Evolutionary conservation across 768 basidiomycete species (phyloP).

Genomic region (Xerocomellus amylosporus): DNA sequence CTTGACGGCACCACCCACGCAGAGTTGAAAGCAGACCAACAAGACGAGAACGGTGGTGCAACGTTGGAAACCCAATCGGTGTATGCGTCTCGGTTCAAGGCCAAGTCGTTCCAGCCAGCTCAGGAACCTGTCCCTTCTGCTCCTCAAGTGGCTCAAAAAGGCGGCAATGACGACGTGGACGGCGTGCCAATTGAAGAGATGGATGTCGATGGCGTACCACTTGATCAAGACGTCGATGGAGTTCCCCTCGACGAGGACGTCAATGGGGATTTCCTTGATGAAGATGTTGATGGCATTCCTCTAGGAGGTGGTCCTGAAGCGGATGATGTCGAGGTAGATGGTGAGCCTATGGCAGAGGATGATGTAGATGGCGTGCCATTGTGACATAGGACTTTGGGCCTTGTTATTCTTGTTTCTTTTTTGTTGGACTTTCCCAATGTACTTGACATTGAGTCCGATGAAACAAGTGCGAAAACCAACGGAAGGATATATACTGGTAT

Average conservation of each 20-base stretch:
- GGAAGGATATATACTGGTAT: background rate
- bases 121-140: conserved; percentile 36
- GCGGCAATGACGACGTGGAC: conserved; percentile 47
- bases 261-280: conserved; percentile 29
- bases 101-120: conserved; percentile 74
- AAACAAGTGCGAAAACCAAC: background rate
- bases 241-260: conserved; percentile 31
- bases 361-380: conserved; percentile 41
- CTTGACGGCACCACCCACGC: conserved; percentile 58
- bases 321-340: conserved; percentile 22
- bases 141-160: conserved; percentile 33
- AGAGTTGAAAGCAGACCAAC: conserved; percentile 28
- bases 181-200: conserved; percentile 51
- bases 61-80: conserved; percentile 29
- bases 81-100: conserved; percentile 67
- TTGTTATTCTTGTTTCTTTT: background rate
- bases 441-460: background rate
- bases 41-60: conserved; percentile 19
- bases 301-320: conserved; percentile 24
- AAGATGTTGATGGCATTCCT: conserved; percentile 41
- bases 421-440: background rate
- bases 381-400: conserved; percentile 12
- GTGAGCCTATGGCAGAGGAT: conserved; percentile 31
- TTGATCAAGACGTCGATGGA: conserved; percentile 40
- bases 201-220: conserved; percentile 49